Percentiles rank a stretch among this genome's conserved stretches.
These are phyloP conservation scores for Phytophthora megakarya DNA, from an alignment of 352 stramenopile species.

Conservation along the genomic window DNA sequence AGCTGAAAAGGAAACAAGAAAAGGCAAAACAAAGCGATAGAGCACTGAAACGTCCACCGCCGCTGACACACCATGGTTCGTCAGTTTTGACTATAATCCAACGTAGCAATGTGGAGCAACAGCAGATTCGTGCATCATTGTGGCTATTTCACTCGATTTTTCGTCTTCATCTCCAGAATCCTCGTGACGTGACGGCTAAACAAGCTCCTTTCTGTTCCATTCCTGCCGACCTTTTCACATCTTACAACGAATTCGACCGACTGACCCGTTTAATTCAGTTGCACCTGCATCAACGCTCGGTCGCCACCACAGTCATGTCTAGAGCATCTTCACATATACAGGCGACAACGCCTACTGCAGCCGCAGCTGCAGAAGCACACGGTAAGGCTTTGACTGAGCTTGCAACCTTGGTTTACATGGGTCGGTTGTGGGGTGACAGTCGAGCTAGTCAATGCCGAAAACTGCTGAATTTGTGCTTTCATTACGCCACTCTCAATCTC, in stretches of 20 bases:
- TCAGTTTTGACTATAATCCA: slow-evolving; percentile 27
- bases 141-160: slow-evolving; percentile 63
- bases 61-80: slow-evolving; percentile 30
- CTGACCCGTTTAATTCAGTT: slow-evolving; percentile 36
- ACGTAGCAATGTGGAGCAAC: slow-evolving; percentile 17
- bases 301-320: slow-evolving; percentile 27
- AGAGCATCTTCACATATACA: slow-evolving; percentile 18
- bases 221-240: slow-evolving; percentile 46
- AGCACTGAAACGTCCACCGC: slow-evolving; percentile 6
- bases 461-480: slow-evolving; percentile 44
- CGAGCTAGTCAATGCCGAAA: slow-evolving; percentile 38
- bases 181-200: background rate
- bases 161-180: slow-evolving; percentile 30
- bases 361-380: slow-evolving; percentile 13
- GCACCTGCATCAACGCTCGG: slow-evolving; percentile 31
- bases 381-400: slow-evolving; percentile 35
- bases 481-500: slow-evolving; percentile 23
- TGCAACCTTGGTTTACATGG: slow-evolving; percentile 40
- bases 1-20: slow-evolving; percentile 14
- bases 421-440: slow-evolving; percentile 24
- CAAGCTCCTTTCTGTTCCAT: background rate
- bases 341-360: slow-evolving; percentile 12
- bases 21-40: slow-evolving; percentile 14
- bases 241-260: slow-evolving; percentile 48
- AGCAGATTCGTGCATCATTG: slow-evolving; percentile 29